A percentile compares a stretch with the other conserved stretches of the same genome.
Evolutionary conservation across 2,329 filamentous ascomycete genomes (phyloP).

Genomic region (Talaromyces verruculosus): DNA sequence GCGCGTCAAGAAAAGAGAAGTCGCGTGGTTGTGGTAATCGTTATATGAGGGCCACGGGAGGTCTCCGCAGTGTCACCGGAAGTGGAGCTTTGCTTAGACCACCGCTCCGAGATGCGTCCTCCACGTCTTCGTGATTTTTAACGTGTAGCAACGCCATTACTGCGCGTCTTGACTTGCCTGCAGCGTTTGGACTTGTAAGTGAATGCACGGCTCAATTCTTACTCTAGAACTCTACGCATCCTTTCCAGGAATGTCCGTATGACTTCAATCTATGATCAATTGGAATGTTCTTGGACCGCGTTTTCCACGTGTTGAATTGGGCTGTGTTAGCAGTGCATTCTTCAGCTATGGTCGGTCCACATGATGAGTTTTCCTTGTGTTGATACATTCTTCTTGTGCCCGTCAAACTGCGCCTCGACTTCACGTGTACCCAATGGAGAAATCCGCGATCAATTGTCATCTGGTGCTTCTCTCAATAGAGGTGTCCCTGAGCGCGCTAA

Average conservation of each 20-base stretch:
- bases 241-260: neutral
- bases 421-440: neutral
- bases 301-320: constrained; percentile 16
- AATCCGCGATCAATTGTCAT: neutral
- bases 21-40: constrained; percentile 22
- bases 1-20: constrained; percentile 21
- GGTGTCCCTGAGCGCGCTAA: too few relatives aligned
- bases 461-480: neutral
- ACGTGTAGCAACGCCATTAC: constrained; percentile 18
- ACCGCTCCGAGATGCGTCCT: constrained; percentile 20
- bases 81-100: constrained; percentile 18
- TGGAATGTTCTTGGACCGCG: constrained; percentile 16
- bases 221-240: neutral
- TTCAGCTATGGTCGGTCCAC: neutral
- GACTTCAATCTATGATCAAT: neutral
- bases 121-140: constrained; percentile 15
- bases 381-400: constrained; percentile 7
- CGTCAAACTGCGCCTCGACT: neutral
- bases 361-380: constrained; percentile 1
- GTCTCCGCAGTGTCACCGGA: constrained; percentile 22
- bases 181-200: neutral
- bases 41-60: constrained; percentile 11
- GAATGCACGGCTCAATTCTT: neutral
- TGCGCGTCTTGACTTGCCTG: constrained; percentile 15
- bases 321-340: constrained; percentile 7